A percentile compares a stretch with the other conserved stretches of the same genome.
Conservation (phyloP, 306 rosid genomes). For the Neltuma alba region DNA sequence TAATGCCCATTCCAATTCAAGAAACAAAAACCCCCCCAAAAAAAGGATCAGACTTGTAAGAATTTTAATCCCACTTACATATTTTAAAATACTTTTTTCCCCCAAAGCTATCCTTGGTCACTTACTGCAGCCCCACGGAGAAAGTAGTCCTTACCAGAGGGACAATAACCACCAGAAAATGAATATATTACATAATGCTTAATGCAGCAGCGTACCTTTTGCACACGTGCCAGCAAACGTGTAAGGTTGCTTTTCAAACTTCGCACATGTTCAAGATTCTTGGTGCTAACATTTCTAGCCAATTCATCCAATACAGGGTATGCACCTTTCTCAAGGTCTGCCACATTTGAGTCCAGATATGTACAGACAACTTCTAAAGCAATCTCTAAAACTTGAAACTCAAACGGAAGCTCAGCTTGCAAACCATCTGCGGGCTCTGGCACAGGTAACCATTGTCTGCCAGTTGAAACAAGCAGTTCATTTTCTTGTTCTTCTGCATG, state of each 20-base stretch:
- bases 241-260: constrained; percentile 97
- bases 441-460: constrained; percentile 48
- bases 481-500: constrained; percentile 58
- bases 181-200: neutral
- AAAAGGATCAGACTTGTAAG: neutral
- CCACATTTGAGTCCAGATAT: constrained; percentile 75
- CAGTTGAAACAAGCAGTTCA: constrained; percentile 50
- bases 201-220: constrained; percentile 61
- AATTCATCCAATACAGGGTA: constrained; percentile 94
- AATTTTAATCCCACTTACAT: constrained; percentile 8
- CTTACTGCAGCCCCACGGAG: neutral
- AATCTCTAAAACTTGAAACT: constrained; percentile 95
- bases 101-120: neutral
- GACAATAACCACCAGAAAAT: constrained; percentile 1
- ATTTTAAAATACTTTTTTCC: neutral
- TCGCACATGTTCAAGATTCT: constrained; percentile 92
- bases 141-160: constrained; percentile 9
- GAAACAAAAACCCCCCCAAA: neutral
- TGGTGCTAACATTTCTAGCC: constrained; percentile 95
- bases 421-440: constrained; percentile 67
- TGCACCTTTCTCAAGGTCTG: constrained; percentile 87
- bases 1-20: neutral
- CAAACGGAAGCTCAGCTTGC: constrained; percentile 89
- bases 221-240: constrained; percentile 84
- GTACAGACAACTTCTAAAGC: constrained; percentile 93